A percentile compares a stretch with the other conserved stretches of the same genome.
phyloP scores from a whole-genome alignment of 1,139 yeast species.

The Entelexis sorbosivorans region DNA sequence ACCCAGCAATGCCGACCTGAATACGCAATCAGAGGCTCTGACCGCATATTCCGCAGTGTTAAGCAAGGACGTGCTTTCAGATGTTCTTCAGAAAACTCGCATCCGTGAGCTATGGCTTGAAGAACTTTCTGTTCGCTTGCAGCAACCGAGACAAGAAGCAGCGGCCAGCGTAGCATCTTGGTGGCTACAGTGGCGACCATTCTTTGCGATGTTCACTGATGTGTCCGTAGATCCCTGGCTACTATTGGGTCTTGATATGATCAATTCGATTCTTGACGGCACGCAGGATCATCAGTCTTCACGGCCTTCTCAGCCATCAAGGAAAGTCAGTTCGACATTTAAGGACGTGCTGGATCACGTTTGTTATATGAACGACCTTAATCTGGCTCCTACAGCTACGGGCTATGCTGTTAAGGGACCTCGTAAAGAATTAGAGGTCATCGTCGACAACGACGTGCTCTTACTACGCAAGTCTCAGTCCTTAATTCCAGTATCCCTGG shows the following conservation, averaged over 20 bases:
- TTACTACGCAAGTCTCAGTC: neutral
- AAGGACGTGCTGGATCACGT: slow-evolving; percentile 7
- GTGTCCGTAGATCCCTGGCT: neutral
- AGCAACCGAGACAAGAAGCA: no score
- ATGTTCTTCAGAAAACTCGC: neutral
- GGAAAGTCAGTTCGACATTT: neutral
- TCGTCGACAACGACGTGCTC: slow-evolving; percentile 5
- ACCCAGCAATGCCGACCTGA: neutral
- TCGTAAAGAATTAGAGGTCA: neutral
- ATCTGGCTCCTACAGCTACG: neutral
- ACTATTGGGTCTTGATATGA: neutral
- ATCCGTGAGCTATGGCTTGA: neutral
- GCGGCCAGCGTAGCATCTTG: neutral
- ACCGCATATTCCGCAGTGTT: neutral
- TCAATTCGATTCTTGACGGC: slow-evolving; percentile 9
- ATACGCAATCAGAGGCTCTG: neutral
- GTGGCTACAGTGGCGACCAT: neutral
- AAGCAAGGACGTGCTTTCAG: neutral
- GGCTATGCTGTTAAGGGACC: neutral
- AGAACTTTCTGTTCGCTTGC: neutral
- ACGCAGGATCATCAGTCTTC: no score
- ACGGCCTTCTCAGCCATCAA: neutral
- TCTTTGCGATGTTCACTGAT: neutral
- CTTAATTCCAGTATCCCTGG: slow-evolving; percentile 3
- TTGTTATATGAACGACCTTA: neutral